Evolutionary conservation across 1,284 basidiomycete genomes (phyloP), one percentile per base, ranked within the genome.

Genomic region (Phlebopus sp.): DNA sequence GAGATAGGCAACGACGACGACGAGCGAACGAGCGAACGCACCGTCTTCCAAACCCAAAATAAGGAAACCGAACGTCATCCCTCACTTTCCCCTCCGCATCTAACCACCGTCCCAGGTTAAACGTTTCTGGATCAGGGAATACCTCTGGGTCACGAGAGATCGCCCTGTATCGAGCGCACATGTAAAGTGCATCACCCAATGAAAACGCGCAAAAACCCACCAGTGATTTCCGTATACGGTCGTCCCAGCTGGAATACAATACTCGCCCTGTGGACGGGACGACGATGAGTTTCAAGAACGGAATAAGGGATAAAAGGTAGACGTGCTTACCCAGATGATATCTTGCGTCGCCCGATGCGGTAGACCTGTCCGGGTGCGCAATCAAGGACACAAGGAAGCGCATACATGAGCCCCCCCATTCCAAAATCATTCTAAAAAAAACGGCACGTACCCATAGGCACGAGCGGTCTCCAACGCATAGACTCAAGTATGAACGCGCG

Each of bases 381-480:
- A 18, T 7, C 23, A 31, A 36, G 27, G 25, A n/a, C n/a, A n/a
- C n/a, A n/a, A n/a, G n/a, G n/a, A n/a, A n/a, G n/a, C n/a, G n/a
- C n/a, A n/a, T n/a, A n/a, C n/a, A n/a, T n/a, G n/a, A n/a, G n/a
- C n/a, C n/a, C 6, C 32, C 13, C 11, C 11, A 11, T 18, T n/a
- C n/a, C n/a, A n/a, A n/a, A n/a, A n/a, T 5, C 11, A 6, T 35
- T 2, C 14, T n/a, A 11, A n/a, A 7, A n/a, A 8, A 9, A 18
- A 35, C 2, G 32, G 14, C 6, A 23, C 9, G 34, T 10, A 21
- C 55, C 50, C 19, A 48, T 44, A 3, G 52, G 51, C 4, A 52
- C 56, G 8, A 29, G 27, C 5, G 69, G 69, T 18, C 69, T 48
- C 72, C 72, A 74, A 10, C 72, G 52, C 51, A 67, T 69, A 1